Evolutionary conservation across 352 stramenopile genomes (phyloP).

Genomic region (Phytophthora foliorum): DNA sequence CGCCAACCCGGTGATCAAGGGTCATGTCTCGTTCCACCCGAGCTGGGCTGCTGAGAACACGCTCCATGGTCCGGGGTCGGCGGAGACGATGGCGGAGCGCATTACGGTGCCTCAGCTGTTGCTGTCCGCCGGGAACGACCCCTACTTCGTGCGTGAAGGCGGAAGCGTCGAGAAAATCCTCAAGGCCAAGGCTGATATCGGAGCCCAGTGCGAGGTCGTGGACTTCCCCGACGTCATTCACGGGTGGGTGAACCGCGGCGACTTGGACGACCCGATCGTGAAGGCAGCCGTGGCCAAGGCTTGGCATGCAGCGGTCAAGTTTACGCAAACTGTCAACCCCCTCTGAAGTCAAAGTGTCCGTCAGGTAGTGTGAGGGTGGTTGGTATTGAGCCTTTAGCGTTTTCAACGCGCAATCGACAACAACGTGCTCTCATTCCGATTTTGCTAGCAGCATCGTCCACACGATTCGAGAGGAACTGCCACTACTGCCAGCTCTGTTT

Average conservation of each 20-base stretch:
- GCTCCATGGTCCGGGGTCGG: constrained; percentile 29
- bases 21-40: constrained; percentile 45
- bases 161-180: constrained; percentile 59
- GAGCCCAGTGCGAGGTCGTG: constrained; percentile 36
- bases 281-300: constrained; percentile 52
- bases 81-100: constrained; percentile 49
- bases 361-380: not conserved
- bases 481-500: not conserved
- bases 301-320: constrained; percentile 48
- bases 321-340: constrained; percentile 44
- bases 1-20: constrained; percentile 24
- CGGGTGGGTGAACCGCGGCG: constrained; percentile 69
- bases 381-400: not conserved
- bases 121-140: constrained; percentile 52
- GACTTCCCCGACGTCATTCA: constrained; percentile 62
- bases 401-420: not conserved
- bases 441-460: constrained; percentile 36
- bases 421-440: constrained; percentile 17
- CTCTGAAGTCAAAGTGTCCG: constrained; percentile 12
- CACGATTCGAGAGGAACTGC: constrained; percentile 11
- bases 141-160: constrained; percentile 41
- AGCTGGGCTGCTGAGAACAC: constrained; percentile 37
- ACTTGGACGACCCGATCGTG: constrained; percentile 48
- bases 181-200: constrained; percentile 23
- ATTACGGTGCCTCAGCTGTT: constrained; percentile 59